Evolutionary conservation across 2,329 filamentous ascomycete species (phyloP), one percentile per base, ranked within the genome.

Genomic region (Pleomassaria siparia): DNA sequence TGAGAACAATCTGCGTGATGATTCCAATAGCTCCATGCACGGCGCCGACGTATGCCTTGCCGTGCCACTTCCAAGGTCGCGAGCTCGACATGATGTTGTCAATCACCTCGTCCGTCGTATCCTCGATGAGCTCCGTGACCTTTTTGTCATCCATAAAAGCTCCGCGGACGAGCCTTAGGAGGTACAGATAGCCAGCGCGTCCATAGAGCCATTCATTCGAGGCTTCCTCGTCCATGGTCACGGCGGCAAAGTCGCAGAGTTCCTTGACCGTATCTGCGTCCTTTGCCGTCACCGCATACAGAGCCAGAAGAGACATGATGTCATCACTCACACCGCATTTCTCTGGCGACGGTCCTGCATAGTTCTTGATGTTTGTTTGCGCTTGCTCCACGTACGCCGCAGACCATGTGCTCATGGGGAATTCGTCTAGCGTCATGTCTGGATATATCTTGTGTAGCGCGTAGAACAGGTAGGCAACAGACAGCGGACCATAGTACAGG

Each of bases 21-120:
- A 87, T 88, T 4, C 86, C 84, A 21, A 88, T 80, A 11, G 81
- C 78, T 7, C 87, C 87, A 60, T 89, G 85, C 0, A 80, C 81
- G 4, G 85, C 82, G 1, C 86, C 87, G 28, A 87, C 73, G 59
- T 87, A 87, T 1, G 73, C 72, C 55, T 81, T 82, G 12, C 78
- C 80, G 49, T 82, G 79, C 81, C 83, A 88, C 52, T 76, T 78
- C 86, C 86, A 89, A 1, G 79, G 78, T 37, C 74, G 75, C 48
- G 64, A 72, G 22, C 75, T 74, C 13, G 74, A 70, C 55, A 89
- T 72, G 45, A 89, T 85, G 29, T 78, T 77, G 26, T 81, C 75
- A 18, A 83, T 78, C 1, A 88, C 74, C 46, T 79, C 76, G 9
- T 75, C 73, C 29, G 85, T 79, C 1, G 81, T 77, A 11, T 76